A percentile compares a stretch with the other conserved stretches of the same genome.
phyloP scores from a whole-genome alignment of 352 stramenopile genomes.

The Thalassiosira mediterranea region DNA sequence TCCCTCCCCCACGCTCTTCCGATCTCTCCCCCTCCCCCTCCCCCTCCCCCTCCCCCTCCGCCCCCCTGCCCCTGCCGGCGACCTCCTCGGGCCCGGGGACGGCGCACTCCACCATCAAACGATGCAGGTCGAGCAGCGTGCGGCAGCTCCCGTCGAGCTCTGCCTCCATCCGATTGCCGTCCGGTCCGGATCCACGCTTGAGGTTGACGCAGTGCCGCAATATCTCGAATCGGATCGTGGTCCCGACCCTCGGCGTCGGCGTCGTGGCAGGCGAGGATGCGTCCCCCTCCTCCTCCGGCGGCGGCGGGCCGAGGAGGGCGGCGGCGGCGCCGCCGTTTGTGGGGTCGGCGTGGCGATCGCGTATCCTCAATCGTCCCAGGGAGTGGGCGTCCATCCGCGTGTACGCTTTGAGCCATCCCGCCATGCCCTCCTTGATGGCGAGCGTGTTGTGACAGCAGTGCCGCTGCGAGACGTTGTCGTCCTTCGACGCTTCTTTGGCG shows the following conservation, averaged over 20 bases:
- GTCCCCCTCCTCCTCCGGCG: neutral
- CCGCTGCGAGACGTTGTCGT: neutral
- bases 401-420: slow-evolving; percentile 28
- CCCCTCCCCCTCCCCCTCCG: neutral
- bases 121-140: slow-evolving; percentile 77
- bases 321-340: neutral
- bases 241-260: no score
- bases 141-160: slow-evolving; percentile 65
- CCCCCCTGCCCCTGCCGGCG: neutral
- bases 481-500: slow-evolving; percentile 7
- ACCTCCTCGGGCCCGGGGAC: neutral
- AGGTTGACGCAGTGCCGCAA: slow-evolving; percentile 36
- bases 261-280: neutral
- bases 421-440: slow-evolving; percentile 29
- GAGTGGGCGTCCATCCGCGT: slow-evolving; percentile 57
- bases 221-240: slow-evolving; percentile 51
- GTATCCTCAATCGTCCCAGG: slow-evolving; percentile 39
- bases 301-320: neutral
- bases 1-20: no score
- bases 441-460: slow-evolving; percentile 45
- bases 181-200: slow-evolving; percentile 39
- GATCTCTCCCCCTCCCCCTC: slow-evolving; percentile 36
- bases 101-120: slow-evolving; percentile 51
- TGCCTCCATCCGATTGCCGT: slow-evolving; percentile 63
- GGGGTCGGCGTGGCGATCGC: slow-evolving; percentile 43